Conservation (phyloP, 306 rosid species). For the Dryas octopetala region DNA sequence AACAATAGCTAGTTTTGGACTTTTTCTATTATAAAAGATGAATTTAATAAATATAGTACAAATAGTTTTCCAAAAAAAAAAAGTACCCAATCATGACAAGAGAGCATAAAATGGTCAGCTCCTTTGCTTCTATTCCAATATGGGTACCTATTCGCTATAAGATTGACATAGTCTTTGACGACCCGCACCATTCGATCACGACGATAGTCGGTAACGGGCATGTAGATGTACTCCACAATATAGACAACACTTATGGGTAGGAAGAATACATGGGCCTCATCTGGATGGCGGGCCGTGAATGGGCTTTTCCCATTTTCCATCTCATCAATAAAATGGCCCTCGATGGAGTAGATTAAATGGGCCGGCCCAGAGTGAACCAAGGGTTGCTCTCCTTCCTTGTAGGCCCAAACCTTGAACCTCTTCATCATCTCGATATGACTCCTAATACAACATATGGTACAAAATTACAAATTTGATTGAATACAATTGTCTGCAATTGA, state of each 20-base stretch:
- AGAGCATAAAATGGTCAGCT: conserved; percentile 67
- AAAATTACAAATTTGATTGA: too few relatives aligned
- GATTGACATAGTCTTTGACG: conserved; percentile 47
- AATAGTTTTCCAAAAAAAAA: neutral
- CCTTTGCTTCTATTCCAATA: conserved; percentile 70
- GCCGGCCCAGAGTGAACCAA: conserved; percentile 57
- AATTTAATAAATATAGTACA: neutral
- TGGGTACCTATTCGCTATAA: conserved; percentile 44
- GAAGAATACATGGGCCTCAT: conserved; percentile 63
- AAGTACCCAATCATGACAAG: conserved; percentile 85
- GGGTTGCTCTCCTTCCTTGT: conserved; percentile 77
- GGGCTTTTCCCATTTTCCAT: conserved; percentile 42
- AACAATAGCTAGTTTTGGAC: too few relatives aligned
- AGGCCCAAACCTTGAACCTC: conserved; percentile 70
- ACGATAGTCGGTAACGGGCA: conserved; percentile 42
- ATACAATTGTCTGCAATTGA: too few relatives aligned
- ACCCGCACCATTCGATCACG: conserved; percentile 42
- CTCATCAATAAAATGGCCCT: conserved; percentile 70
- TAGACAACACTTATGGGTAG: conserved; percentile 53
- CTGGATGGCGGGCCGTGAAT: conserved; percentile 51
- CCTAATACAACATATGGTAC: conserved; percentile 26
- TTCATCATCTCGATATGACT: conserved; percentile 80
- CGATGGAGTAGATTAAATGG: conserved; percentile 48
- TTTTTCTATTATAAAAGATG: too few relatives aligned
- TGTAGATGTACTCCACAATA: conserved; percentile 44